Evolutionary conservation across 495 filamentous ascomycete species (phyloP).

Genomic region (Podospora pseudopauciseta): DNA sequence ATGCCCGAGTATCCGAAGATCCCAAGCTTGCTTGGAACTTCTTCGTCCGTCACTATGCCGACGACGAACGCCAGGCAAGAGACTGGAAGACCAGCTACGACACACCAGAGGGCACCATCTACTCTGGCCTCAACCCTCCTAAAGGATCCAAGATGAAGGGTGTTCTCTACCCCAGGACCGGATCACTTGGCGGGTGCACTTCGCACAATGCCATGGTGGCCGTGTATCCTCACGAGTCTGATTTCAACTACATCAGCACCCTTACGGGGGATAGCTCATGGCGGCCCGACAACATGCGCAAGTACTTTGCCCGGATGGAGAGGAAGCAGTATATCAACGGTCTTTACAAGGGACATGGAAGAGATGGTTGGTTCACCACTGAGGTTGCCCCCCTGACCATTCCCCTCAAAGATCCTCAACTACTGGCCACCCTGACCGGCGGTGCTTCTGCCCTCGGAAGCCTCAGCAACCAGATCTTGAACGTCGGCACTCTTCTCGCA

Average conservation of each 20-base stretch:
- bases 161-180: constrained; percentile 48
- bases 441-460: constrained; percentile 52
- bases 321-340: constrained; percentile 50
- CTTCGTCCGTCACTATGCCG: constrained; percentile 44
- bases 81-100: constrained; percentile 44
- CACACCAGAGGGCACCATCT: constrained; percentile 31
- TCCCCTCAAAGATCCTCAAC: constrained; percentile 49
- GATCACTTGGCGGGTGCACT: constrained; percentile 48
- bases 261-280: constrained; percentile 50
- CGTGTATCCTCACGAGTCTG: constrained; percentile 40
- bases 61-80: constrained; percentile 33
- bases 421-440: constrained; percentile 48
- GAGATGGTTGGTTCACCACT: constrained; percentile 54
- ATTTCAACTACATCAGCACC: constrained; percentile 44
- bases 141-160: constrained; percentile 43
- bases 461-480: constrained; percentile 30
- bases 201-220: constrained; percentile 49
- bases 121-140: constrained; percentile 40
- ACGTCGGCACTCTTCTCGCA: constrained; percentile 44
- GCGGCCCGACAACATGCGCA: constrained; percentile 47
- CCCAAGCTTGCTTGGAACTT: constrained; percentile 42
- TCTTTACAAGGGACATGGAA: constrained; percentile 50
- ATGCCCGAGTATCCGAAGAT: constrained; percentile 27
- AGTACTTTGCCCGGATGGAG: constrained; percentile 50
- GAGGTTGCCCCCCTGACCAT: constrained; percentile 46